A percentile compares a stretch with the other conserved stretches of the same genome.
phyloP scores from a whole-genome alignment of 2,329 filamentous ascomycete species.

The Xylariaceae sp. region DNA sequence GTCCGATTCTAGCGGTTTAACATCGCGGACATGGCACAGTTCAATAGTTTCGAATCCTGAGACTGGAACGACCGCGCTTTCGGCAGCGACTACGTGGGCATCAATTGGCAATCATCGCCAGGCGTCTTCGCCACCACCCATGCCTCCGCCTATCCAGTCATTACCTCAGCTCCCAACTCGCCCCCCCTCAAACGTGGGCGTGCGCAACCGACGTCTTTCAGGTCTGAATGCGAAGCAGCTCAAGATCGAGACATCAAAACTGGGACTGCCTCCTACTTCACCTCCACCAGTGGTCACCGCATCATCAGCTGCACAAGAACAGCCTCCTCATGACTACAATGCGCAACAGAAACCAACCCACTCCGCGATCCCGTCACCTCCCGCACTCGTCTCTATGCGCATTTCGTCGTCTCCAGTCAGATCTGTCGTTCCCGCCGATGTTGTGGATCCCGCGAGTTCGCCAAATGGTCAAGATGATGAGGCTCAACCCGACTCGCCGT shows the following conservation, averaged over 20 bases:
- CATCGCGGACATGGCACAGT: conserved; percentile 76
- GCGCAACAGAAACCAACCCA: conserved; percentile 42
- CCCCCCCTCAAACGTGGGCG: conserved; percentile 41
- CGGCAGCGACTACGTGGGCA: conserved; percentile 64
- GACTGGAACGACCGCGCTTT: conserved; percentile 62
- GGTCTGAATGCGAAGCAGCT: conserved; percentile 76
- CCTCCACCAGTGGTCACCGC: conserved; percentile 25
- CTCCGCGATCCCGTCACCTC: conserved; percentile 36
- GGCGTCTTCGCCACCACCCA: conserved; percentile 32
- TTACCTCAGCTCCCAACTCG: conserved; percentile 40
- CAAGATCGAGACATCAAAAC: conserved; percentile 72
- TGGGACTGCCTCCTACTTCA: conserved; percentile 28
- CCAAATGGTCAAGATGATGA: conserved; percentile 37
- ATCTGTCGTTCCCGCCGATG: conserved; percentile 24
- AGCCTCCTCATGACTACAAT: conserved; percentile 36
- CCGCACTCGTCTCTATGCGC: conserved; percentile 33
- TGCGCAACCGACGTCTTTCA: conserved; percentile 74
- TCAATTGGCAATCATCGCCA: conserved; percentile 24
- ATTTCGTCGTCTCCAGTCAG: conserved; percentile 35
- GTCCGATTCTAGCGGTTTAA: conserved; percentile 76
- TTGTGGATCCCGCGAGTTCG: conserved; percentile 32
- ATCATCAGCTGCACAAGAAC: conserved; percentile 26
- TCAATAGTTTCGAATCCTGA: conserved; percentile 70
- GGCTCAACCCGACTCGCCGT: conserved; percentile 50
- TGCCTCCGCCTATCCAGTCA: conserved; percentile 48